Evolutionary conservation across 768 basidiomycete genomes (phyloP), one percentile per base, ranked within the genome.

Genomic region (Suillus decipiens): DNA sequence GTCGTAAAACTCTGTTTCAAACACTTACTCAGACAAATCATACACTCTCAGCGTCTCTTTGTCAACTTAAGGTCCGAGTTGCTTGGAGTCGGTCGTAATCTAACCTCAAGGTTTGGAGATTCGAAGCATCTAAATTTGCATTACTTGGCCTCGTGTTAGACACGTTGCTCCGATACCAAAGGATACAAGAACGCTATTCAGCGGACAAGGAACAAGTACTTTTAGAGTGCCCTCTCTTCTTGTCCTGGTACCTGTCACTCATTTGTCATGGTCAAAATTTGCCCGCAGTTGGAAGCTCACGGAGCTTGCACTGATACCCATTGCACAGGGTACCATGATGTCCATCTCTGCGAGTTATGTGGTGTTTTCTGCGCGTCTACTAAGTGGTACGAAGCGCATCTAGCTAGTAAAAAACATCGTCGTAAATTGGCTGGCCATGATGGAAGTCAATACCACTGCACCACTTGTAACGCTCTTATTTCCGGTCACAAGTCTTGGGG

Each of bases 281-380:
- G 82, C 62, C 77, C 78, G 2, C 70, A 72, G 22, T 64, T 82
- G 19, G 71, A 81, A 15, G 61, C 72, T 1, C 59, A 64, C 1
- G 81, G 81, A 17, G 70, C 73, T 10, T 84, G 82, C 69, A 65
- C 69, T 0, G 66, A 72, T 36, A 2, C 64, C 0, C 39, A 56
- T 5, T 84, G 83, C 63, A 12, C 36, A 0, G 68, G 65, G 45
- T 66, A 68, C 22, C 82, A 84, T 64, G 75, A 76, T 50, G 64
- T 83, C 19, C 61, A 71, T 2, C 66, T 69, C 22, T 84, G 82
- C 65, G 75, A 78, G 15, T 66, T 72, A 2, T 84, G 83, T 65
- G 70, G 70, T 8, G 63, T 77, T 47, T 68, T 81, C 3, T 78
- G 79, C 48, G 17, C 53, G 14, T 69, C 68, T 14, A 55, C 62